These are phyloP conservation scores for Talaromyces funiculosus DNA, from an alignment of 2,329 filamentous ascomycete species.

Conservation along the genomic window DNA sequence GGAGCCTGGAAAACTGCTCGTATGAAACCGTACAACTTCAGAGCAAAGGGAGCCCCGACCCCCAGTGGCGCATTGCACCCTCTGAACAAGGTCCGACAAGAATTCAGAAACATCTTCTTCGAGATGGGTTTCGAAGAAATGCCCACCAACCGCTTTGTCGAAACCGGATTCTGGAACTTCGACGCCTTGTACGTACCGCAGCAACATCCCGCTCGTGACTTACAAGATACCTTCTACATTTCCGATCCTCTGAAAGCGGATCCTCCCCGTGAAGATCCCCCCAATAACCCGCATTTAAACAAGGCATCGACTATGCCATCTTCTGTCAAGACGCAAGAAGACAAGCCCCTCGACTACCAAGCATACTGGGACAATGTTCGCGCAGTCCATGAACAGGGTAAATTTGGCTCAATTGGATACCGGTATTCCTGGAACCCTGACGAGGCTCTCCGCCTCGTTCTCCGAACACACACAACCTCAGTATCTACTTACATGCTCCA, in stretches of 20 bases:
- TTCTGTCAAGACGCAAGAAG: constrained; percentile 44
- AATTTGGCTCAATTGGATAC: constrained; percentile 93
- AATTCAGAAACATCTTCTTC: constrained; percentile 98
- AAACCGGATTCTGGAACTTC: constrained; percentile 99
- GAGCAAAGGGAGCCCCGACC: constrained; percentile 53
- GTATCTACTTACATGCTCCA: constrained; percentile 87
- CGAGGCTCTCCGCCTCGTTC: constrained; percentile 78
- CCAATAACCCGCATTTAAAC: constrained; percentile 32
- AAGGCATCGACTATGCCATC: constrained; percentile 38
- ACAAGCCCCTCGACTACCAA: constrained; percentile 61
- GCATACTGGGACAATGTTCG: constrained; percentile 84
- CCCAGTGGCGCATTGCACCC: constrained; percentile 48
- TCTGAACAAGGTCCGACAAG: constrained; percentile 88
- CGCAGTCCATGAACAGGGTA: constrained; percentile 82
- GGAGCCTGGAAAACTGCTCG: constrained; percentile 88
- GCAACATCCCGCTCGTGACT: constrained; percentile 93
- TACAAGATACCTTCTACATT: constrained; percentile 98
- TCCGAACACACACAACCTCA: constrained; percentile 93
- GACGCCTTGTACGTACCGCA: constrained; percentile 94
- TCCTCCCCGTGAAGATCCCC: constrained; percentile 54
- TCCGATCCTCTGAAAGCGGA: constrained; percentile 78
- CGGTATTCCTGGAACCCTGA: constrained; percentile 88
- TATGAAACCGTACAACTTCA: constrained; percentile 83
- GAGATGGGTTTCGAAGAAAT: constrained; percentile 99
- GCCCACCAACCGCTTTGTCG: constrained; percentile 88